Percentiles rank a stretch among this genome's conserved stretches.
phyloP scores from a whole-genome alignment of 352 stramenopile genomes.

The Globisporangium mamillatum region DNA sequence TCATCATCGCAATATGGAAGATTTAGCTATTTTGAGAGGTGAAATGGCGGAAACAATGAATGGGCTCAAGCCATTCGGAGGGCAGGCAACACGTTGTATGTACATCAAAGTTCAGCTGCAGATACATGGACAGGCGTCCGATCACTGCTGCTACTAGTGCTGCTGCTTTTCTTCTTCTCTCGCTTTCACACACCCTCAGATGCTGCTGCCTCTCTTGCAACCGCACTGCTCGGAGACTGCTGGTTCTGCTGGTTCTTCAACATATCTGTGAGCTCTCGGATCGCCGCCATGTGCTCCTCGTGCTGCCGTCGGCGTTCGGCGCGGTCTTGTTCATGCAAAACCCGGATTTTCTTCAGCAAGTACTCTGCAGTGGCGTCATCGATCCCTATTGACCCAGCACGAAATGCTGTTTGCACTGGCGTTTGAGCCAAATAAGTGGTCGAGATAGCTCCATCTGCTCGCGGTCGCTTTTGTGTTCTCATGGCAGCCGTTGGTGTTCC shows the following conservation, averaged over 20 bases:
- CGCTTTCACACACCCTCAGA: not conserved
- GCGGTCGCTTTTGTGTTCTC: constrained; percentile 10
- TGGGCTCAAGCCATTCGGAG: too few species aligned
- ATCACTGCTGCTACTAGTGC: not conserved
- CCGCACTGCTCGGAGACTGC: not conserved
- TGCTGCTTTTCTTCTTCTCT: not conserved
- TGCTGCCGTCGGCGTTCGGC: constrained; percentile 53
- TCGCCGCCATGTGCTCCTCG: constrained; percentile 47
- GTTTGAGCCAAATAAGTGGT: not conserved
- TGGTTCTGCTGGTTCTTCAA: constrained; percentile 14
- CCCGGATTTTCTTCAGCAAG: constrained; percentile 33
- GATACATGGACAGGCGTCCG: not conserved
- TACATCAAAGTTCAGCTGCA: not conserved
- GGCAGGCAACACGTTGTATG: too few species aligned
- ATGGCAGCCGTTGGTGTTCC: not conserved
- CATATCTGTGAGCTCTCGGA: constrained; percentile 38
- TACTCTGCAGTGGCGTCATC: constrained; percentile 14
- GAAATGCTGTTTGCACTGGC: not conserved
- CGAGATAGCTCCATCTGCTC: not conserved
- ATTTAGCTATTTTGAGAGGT: not conserved
- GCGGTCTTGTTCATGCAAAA: constrained; percentile 35
- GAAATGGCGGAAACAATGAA: too few species aligned
- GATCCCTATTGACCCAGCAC: not conserved
- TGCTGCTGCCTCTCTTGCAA: not conserved
- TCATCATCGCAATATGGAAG: not conserved